These are phyloP conservation scores for Ustulina deusta DNA, from an alignment of 2,329 filamentous ascomycete species.

Conservation along the genomic window DNA sequence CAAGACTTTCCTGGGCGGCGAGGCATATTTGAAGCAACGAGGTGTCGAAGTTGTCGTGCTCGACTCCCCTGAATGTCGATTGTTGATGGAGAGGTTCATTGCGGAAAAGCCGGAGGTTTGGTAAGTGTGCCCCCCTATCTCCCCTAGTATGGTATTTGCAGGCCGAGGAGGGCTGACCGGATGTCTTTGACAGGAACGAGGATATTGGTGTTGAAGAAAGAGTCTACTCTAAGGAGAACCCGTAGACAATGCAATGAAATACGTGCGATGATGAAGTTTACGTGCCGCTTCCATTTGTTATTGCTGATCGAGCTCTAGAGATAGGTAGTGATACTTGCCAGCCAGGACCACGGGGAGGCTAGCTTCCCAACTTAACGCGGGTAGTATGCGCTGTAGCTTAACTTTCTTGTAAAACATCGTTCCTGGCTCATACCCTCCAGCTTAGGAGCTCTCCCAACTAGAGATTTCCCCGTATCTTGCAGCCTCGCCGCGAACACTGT, in stretches of 20 bases:
- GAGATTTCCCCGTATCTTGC: neutral
- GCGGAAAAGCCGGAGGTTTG: conserved; percentile 78
- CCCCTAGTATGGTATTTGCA: neutral
- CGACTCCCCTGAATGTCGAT: conserved; percentile 72
- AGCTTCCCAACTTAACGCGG: neutral
- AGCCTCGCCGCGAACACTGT: neutral
- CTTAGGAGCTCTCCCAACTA: neutral
- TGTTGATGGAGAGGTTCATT: conserved; percentile 79
- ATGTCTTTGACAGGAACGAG: conserved; percentile 45
- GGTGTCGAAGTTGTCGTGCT: conserved; percentile 81
- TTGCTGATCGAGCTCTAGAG: neutral
- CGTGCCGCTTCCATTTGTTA: neutral
- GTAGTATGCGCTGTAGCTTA: neutral
- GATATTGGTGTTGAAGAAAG: conserved; percentile 51
- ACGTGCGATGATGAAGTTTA: neutral
- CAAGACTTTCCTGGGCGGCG: conserved; percentile 78
- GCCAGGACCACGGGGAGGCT: neutral
- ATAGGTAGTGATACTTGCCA: neutral
- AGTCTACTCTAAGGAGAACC: conserved; percentile 47
- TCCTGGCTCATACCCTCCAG: neutral
- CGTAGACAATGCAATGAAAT: conserved; percentile 11
- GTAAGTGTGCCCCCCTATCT: conserved; percentile 56
- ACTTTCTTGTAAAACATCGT: neutral
- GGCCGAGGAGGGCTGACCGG: neutral
- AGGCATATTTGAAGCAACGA: conserved; percentile 74